Evolutionary conservation across 768 basidiomycete species (phyloP).

Genomic region (Rhodotorula kratochvilovae): DNA sequence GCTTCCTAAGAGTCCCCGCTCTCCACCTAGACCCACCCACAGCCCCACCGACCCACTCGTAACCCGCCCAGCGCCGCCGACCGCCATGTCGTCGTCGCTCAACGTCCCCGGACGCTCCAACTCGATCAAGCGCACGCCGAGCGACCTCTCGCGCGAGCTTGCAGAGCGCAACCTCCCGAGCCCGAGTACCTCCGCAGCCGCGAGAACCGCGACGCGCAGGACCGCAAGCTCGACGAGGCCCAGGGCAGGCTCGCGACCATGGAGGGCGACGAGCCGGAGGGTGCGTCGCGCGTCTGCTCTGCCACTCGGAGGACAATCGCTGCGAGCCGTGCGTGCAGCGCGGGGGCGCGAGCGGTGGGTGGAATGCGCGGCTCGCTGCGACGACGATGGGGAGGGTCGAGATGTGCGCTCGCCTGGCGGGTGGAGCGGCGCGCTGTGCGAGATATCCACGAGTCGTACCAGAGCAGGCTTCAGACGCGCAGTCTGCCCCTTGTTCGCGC

Average conservation of each 20-base stretch:
- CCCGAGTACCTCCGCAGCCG: conserved; percentile 25
- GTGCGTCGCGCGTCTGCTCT: neutral
- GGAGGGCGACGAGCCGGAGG: conserved; percentile 10
- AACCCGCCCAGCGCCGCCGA: neutral
- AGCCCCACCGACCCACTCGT: neutral
- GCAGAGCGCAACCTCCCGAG: conserved; percentile 27
- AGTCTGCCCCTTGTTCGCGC: too few relatives aligned
- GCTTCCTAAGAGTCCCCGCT: too few relatives aligned
- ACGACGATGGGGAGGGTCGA: too few relatives aligned
- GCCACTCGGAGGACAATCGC: too few relatives aligned
- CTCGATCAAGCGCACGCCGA: conserved; percentile 36
- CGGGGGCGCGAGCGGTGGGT: too few relatives aligned
- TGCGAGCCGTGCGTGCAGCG: too few relatives aligned
- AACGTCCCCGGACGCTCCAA: neutral
- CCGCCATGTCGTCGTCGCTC: neutral
- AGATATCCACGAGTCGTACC: too few relatives aligned
- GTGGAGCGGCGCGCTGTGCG: too few relatives aligned
- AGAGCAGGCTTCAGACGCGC: too few relatives aligned
- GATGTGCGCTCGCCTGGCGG: too few relatives aligned
- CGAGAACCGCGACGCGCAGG: neutral
- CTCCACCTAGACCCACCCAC: neutral
- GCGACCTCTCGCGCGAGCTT: conserved; percentile 25
- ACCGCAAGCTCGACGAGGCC: conserved; percentile 17
- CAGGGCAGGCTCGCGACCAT: conserved; percentile 14
- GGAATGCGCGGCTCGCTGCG: too few relatives aligned